These are phyloP conservation scores for Dissophora globulifera DNA, from an alignment of 192 early-diverging fungal genomes.

Conservation along the genomic window DNA sequence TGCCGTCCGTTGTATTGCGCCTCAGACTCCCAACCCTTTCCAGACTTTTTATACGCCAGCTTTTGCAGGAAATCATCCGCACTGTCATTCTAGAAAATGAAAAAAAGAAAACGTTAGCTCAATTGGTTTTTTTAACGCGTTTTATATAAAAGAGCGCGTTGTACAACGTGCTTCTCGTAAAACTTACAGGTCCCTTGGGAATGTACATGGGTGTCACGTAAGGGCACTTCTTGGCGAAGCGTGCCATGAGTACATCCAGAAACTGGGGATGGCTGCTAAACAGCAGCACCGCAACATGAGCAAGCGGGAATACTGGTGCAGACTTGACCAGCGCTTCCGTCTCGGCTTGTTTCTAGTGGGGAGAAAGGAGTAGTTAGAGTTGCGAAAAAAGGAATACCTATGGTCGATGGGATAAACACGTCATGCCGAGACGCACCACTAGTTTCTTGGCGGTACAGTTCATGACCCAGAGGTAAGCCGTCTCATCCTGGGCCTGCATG, in stretches of 20 bases:
- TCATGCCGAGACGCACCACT: too few species aligned
- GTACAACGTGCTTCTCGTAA: too few species aligned
- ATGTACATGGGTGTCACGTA: constrained; percentile 76
- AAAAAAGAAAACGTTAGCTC: too few species aligned
- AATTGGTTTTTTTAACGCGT: too few species aligned
- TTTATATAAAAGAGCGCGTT: too few species aligned
- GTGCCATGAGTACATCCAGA: constrained; percentile 65
- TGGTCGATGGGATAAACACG: too few species aligned
- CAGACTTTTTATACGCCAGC: constrained; percentile 33
- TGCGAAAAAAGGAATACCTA: not conserved
- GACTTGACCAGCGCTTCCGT: constrained; percentile 71
- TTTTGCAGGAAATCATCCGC: constrained; percentile 35
- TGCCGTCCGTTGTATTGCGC: constrained; percentile 73
- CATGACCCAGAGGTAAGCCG: constrained; percentile 60
- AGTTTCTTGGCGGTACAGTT: constrained; percentile 67
- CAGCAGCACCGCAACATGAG: constrained; percentile 68
- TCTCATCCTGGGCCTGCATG: constrained; percentile 20
- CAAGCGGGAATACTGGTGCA: constrained; percentile 72
- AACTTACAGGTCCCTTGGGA: constrained; percentile 59
- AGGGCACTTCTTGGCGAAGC: constrained; percentile 74
- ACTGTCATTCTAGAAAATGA: constrained; percentile 59
- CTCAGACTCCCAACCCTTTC: constrained; percentile 62
- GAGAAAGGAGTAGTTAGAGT: not conserved
- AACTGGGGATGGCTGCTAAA: constrained; percentile 67
- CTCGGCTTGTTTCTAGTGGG: constrained; percentile 75